phyloP scores from a whole-genome alignment of 192 early-diverging fungal genomes.

The Coemansia sp. region DNA sequence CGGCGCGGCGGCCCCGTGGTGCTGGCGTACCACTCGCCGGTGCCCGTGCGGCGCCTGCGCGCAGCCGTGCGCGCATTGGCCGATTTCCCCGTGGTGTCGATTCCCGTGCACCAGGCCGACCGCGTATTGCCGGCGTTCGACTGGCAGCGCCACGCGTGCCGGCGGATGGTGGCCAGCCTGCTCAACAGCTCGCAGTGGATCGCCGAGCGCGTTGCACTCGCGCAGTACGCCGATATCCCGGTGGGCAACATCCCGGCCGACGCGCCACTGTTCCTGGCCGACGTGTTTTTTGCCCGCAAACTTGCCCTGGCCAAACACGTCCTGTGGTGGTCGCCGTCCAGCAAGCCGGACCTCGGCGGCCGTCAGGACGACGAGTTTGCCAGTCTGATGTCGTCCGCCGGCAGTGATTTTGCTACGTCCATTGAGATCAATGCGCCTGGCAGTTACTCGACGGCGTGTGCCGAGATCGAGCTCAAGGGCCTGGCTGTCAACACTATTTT shows the following conservation, averaged over 20 bases:
- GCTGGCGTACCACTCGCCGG: constrained; percentile 73
- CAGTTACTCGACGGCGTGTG: constrained; percentile 77
- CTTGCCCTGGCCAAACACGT: constrained; percentile 79
- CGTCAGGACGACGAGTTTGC: constrained; percentile 56
- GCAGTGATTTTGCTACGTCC: constrained; percentile 10
- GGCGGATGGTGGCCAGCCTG: constrained; percentile 78
- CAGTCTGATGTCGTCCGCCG: not conserved
- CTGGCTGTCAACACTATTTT: constrained; percentile 86
- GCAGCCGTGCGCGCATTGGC: constrained; percentile 57
- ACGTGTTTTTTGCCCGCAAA: constrained; percentile 84
- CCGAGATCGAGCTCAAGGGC: constrained; percentile 83
- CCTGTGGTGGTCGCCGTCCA: constrained; percentile 87
- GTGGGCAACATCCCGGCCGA: constrained; percentile 88
- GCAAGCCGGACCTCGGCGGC: constrained; percentile 87
- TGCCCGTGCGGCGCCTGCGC: constrained; percentile 56
- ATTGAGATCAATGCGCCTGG: constrained; percentile 79
- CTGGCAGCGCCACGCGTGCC: constrained; percentile 77
- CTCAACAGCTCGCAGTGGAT: constrained; percentile 77
- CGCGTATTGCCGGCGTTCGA: constrained; percentile 75
- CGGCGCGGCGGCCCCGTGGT: constrained; percentile 69
- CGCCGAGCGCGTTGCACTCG: constrained; percentile 68
- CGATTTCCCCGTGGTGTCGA: constrained; percentile 71
- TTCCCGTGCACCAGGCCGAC: constrained; percentile 75
- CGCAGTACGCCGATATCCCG: constrained; percentile 86
- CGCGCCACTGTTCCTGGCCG: constrained; percentile 78